Evolutionary conservation across 2,329 filamentous ascomycete species (phyloP).

Genomic region (Diaporthe citri): DNA sequence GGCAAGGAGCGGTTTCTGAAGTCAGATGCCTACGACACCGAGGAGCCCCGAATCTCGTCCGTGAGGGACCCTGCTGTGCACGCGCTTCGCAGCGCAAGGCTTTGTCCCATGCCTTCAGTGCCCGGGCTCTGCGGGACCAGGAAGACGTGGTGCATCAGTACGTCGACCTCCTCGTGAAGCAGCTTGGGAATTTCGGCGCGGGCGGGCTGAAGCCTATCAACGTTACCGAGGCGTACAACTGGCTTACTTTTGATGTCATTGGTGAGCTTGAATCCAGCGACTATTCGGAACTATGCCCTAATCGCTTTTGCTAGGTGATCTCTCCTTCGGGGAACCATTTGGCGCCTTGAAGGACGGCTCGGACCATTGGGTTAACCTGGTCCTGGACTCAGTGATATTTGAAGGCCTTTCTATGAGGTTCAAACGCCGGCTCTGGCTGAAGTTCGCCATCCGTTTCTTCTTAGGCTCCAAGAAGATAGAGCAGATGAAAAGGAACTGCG

Average conservation of each 20-base stretch:
- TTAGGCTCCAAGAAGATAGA: neutral
- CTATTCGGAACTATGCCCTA: no score
- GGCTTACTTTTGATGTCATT: conserved; percentile 49
- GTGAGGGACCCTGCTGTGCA: conserved; percentile 47
- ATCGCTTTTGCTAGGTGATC: conserved; percentile 46
- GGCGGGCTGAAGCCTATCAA: conserved; percentile 40
- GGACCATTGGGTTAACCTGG: conserved; percentile 31
- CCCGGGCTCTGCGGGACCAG: conserved; percentile 45
- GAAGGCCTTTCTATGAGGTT: neutral
- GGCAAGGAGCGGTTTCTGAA: conserved; percentile 36
- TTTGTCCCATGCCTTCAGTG: conserved; percentile 47
- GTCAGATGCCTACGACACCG: conserved; percentile 51
- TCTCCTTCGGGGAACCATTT: conserved; percentile 40
- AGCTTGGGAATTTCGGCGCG: conserved; percentile 41
- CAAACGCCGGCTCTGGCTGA: neutral
- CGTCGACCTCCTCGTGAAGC: conserved; percentile 47
- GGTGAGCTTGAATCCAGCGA: conserved; percentile 44
- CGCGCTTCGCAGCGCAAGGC: conserved; percentile 45
- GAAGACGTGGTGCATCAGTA: conserved; percentile 48
- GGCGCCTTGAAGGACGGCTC: conserved; percentile 40
- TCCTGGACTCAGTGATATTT: conserved; percentile 25
- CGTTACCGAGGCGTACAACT: conserved; percentile 43
- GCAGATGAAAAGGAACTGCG: neutral
- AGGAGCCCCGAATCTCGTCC: conserved; percentile 45
- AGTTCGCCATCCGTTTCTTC: neutral